These are phyloP conservation scores for Hyaloperonospora brassicae DNA, from an alignment of 352 stramenopile species.

Conservation along the genomic window DNA sequence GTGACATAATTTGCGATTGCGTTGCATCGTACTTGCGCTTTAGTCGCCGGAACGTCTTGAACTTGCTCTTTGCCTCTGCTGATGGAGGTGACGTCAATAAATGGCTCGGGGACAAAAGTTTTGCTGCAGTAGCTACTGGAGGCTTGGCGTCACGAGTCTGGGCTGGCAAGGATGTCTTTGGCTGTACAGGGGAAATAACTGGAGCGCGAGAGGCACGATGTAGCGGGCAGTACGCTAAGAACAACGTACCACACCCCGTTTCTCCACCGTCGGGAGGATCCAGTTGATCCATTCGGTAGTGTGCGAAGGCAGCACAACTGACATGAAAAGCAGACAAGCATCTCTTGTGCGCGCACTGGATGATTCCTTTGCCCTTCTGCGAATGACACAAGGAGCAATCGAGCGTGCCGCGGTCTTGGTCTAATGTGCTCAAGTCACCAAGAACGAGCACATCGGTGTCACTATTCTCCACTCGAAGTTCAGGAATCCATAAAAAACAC, in stretches of 20 bases:
- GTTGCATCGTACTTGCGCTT: slow-evolving; percentile 66
- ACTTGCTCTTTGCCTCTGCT: slow-evolving; percentile 42
- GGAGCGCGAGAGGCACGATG: slow-evolving; percentile 36
- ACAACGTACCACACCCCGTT: slow-evolving; percentile 38
- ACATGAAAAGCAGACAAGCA: slow-evolving; percentile 77
- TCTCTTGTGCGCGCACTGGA: slow-evolving; percentile 70
- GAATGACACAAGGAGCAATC: slow-evolving; percentile 71
- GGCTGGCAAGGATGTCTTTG: slow-evolving; percentile 5
- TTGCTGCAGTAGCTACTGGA: slow-evolving; percentile 14
- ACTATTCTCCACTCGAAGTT: slow-evolving; percentile 44
- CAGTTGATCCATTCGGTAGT: slow-evolving; percentile 54
- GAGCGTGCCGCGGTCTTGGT: slow-evolving; percentile 53
- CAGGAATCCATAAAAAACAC: slow-evolving; percentile 82
- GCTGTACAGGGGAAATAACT: slow-evolving; percentile 4
- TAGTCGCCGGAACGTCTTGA: slow-evolving; percentile 55
- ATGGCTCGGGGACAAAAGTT: slow-evolving; percentile 36
- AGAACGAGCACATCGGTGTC: slow-evolving; percentile 32
- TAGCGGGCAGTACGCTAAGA: slow-evolving; percentile 59
- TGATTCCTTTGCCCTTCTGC: slow-evolving; percentile 42
- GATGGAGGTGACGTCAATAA: slow-evolving; percentile 43
- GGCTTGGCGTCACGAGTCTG: slow-evolving; percentile 5
- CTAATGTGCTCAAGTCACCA: slow-evolving; percentile 37
- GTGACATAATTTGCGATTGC: slow-evolving; percentile 26
- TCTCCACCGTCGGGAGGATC: slow-evolving; percentile 29
- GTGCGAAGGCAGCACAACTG: slow-evolving; percentile 54